Evolutionary conservation across 257 asterid species (phyloP), one percentile per base, ranked within the genome.

Genomic region (Solanum clarkiae): DNA sequence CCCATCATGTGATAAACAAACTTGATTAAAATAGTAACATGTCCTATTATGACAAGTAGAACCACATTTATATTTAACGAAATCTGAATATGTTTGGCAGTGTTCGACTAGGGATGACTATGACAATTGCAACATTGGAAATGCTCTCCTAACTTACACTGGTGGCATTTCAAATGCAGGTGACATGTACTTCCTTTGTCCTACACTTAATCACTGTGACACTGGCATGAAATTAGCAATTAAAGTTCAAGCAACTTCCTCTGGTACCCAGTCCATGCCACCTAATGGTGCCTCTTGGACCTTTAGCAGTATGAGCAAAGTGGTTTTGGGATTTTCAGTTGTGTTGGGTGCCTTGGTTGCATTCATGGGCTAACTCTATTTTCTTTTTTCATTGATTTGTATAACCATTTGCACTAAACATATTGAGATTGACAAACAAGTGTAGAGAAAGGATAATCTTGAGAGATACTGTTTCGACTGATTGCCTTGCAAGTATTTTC

Each of bases 161-260:
- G 63, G 77, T 45, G 95, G 98, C 87, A 81, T 95, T 1, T 8
- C 89, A 54, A 7, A 71, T 49, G 8, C 91, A 6, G 94, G 94
- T 12, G 79, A 87, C 13, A 88, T 89, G 87, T 90, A 93, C 89
- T 95, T 92, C 51, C 49, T 92, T 1, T 95, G 98, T 54, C 88
- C 94, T 6, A 74, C 87, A 26, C 53, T 89, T 51, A 80, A 81
- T 80, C 98, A 95, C 86, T 95, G 98, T 65, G 14, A 6, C 26
- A 86, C 66, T 29, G 97, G 98, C 12, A 89, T 90, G 95, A 93
- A 90, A 71, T 57, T 93, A 65, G 71, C 92, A 3, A 85, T 95
- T 87, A 92, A 75, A 45, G 92, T 89, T 62, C 80, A 69, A 15
- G 16, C 93, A 60, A 40, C 80, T 22, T 82, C 80, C 26, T 18